These are phyloP conservation scores for Rosa rugosa DNA, from an alignment of 306 rosid species.

Conservation along the genomic window DNA sequence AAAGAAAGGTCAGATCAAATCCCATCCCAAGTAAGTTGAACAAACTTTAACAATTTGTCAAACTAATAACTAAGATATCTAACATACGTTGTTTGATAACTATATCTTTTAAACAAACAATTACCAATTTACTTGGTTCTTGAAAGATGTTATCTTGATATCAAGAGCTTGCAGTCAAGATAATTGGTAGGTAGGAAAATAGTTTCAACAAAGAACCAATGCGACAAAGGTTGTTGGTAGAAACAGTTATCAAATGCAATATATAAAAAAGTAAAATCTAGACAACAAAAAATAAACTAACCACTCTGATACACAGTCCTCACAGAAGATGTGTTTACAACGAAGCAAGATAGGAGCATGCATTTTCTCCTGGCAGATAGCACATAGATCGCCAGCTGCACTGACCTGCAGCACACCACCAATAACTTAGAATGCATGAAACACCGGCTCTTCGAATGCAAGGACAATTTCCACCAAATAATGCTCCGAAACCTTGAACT, in stretches of 20 bases:
- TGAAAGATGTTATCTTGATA: background rate
- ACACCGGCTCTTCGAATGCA: background rate
- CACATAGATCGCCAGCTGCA: constrained; percentile 93
- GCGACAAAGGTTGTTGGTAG: background rate
- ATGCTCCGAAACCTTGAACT: background rate
- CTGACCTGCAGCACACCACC: constrained; percentile 59
- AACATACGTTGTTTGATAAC: too few relatives aligned
- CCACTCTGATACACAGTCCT: constrained; percentile 99
- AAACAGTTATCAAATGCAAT: background rate
- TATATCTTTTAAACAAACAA: background rate
- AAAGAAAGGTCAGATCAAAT: background rate
- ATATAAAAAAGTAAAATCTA: background rate
- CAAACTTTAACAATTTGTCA: background rate
- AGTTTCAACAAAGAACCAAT: background rate
- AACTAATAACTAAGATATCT: background rate
- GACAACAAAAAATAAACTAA: constrained; percentile 16
- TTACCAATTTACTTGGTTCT: background rate
- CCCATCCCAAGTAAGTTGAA: background rate
- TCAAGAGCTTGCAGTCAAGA: background rate
- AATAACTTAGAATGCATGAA: constrained; percentile 9
- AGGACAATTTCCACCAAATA: background rate
- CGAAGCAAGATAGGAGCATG: constrained; percentile 87
- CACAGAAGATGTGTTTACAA: constrained; percentile 96
- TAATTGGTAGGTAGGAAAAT: background rate
- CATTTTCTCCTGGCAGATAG: constrained; percentile 99